Base-by-base conservation (phyloP, 2,329 filamentous ascomycete genomes). In the Aspergillus sergii region DNA sequence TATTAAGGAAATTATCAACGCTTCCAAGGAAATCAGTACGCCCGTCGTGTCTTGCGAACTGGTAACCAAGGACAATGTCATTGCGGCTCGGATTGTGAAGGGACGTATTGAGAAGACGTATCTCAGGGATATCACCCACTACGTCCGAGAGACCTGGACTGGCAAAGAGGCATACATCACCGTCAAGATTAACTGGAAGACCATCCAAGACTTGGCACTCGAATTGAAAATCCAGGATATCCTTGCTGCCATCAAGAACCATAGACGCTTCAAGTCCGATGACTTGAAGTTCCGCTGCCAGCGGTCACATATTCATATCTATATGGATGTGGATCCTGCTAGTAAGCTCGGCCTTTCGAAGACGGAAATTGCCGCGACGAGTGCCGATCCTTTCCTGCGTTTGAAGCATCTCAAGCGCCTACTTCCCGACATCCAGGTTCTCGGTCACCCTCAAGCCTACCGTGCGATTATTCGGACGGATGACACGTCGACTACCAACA, bases 1-100 rank as follows among this genome's bases (percentile, higher is more conserved):
- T 89, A 99, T 99, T 83, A 99, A 99, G 81, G 95, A 99, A 84
- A 99, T 99, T 70, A 99, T 99, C 88, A 99, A 99, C 80, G 95
- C 95, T 7, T 97, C 93, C 10, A 96, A 93, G 76, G 83, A 84
- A 57, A 99, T 99, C 79, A 96, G 91, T 77, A 99, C 95, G 0
- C 95, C 95, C 0, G 91, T 99, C 74, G 96, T 99, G 69, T 89
- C 87, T 7, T 98, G 95, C 73, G 90, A 92, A 5, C 84, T 98
- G 6, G 85, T 92, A 67, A 95, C 93, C 73, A 88, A 89, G 64
- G 82, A 86, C 60, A 87, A 90, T 68, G 88, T 95, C 60, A 86
- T 89, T 68, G 92, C 91, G 2, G 95, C 94, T n/a, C 89, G 90
- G 36, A 89, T 97, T 46, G 94, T 97, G 69, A 96, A 98, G 79